Base-by-base conservation (phyloP, 2,329 filamentous ascomycete genomes). In the Penicillium sp. region DNA sequence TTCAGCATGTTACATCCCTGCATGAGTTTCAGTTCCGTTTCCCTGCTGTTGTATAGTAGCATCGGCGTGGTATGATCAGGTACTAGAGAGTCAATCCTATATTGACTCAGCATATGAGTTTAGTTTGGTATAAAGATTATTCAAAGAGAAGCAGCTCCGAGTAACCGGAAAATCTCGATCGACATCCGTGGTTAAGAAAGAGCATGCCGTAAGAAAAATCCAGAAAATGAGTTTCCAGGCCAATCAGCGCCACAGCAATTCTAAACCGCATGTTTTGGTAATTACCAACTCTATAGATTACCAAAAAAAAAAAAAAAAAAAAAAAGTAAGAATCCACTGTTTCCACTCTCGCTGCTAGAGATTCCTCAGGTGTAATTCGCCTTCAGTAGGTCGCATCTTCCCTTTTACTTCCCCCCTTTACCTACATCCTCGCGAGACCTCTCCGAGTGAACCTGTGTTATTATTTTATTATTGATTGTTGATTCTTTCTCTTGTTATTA, bases 161-260 rank as follows among this genome's bases (percentile, higher is more conserved):
- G 23, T 53, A 57, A 37, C 39, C 50, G 31, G 50, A 42, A 54
- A 50, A 27, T 35, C 23, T 29, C 29, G 49, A 56, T 47, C 26
- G 27, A 37, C 26, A 47, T 39, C 53, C 58, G 31, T 39, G 55
- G 54, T 43, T 44, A 25, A 52, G 46, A 7, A 46, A 46, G 25
- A 43, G 25, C 45, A 59, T 62, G 51, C 52, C 57, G 46, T 55
- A 57, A 50, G 23, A 43, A 52, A 49, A 47, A 53, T 47, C 50
- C 57, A 26, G 50, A 60, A 54, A 50, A 46, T 21, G 25, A 55
- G 51, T 49, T 35, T 31, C 50, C 48, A 52, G 48, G 50, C 69
- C 69, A 71, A 71, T 70, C 59, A 70, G 47, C 53, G 53, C 27
- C 57, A 60, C 44, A 27, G 7, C 44, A 60, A 69, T 66, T 62